Evolutionary conservation across 164 flowering plant genomes (phyloP).

Genomic region (Magnolia officinalis): DNA sequence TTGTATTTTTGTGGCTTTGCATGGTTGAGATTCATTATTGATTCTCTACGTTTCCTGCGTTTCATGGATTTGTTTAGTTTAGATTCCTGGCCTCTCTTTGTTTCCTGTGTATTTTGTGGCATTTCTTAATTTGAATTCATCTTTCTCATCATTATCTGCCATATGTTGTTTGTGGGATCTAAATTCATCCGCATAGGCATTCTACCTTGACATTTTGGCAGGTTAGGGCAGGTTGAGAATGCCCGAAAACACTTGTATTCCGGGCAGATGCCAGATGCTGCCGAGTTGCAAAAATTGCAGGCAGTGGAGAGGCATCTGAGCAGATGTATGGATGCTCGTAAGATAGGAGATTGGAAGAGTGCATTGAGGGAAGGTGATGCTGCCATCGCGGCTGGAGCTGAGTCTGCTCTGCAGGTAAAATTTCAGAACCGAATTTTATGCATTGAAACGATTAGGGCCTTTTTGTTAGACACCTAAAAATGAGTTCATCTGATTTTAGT

Average conservation of each 20-base stretch:
- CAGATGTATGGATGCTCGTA: conserved; percentile 60
- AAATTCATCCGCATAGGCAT: background rate
- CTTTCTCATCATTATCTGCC: background rate
- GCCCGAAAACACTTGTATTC: conserved; percentile 55
- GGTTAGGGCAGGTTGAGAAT: conserved; percentile 78
- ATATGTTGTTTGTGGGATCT: background rate
- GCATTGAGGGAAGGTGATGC: conserved; percentile 73
- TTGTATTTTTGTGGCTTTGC: background rate
- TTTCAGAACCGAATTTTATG: background rate
- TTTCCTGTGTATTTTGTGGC: background rate
- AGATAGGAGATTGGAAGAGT: conserved; percentile 73
- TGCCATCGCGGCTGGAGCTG: conserved; percentile 75
- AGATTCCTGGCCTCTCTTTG: background rate
- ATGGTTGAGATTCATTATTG: too few species aligned
- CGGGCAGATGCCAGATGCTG: conserved; percentile 48
- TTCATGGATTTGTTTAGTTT: background rate
- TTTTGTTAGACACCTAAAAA: too few species aligned
- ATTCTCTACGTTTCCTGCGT: background rate
- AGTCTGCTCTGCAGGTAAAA: conserved; percentile 72
- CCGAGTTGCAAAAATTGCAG: conserved; percentile 56
- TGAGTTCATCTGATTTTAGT: too few species aligned
- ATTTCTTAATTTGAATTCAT: too few species aligned
- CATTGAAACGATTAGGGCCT: background rate
- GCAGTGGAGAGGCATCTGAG: conserved; percentile 60
- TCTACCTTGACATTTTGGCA: conserved; percentile 17